These are phyloP conservation scores for Cornus suecica DNA, from an alignment of 148 eudicot genomes.

Conservation along the genomic window DNA sequence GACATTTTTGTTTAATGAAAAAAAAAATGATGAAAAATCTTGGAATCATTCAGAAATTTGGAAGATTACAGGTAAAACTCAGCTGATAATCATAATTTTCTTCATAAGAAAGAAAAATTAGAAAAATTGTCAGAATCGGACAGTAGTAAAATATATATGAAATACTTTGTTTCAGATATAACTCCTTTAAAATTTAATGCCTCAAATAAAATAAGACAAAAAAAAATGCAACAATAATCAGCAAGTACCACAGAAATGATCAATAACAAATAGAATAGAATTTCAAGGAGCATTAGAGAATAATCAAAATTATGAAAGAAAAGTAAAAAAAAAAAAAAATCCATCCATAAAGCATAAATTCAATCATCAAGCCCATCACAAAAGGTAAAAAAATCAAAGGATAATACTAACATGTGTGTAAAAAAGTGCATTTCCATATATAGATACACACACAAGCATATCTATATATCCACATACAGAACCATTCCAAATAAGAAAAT, in stretches of 20 bases:
- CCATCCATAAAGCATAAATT: not conserved
- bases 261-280: not conserved
- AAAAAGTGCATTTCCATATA: not conserved
- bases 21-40: not conserved
- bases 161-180: constrained; percentile 1
- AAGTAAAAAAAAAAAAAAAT: not conserved
- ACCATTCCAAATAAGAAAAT: not conserved
- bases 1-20: not conserved
- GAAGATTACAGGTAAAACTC: not conserved
- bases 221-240: not conserved
- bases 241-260: not conserved
- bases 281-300: not conserved
- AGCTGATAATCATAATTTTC: not conserved
- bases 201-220: not conserved
- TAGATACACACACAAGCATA: not conserved
- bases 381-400: not conserved
- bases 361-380: not conserved
- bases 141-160: too few species aligned
- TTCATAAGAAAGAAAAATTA: not conserved
- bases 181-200: not conserved
- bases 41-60: not conserved
- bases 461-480: not conserved
- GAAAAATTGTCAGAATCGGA: not conserved
- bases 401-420: too few species aligned
- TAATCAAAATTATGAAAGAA: not conserved